phyloP scores from a whole-genome alignment of 306 rosid species.

The Albizia julibrissin region DNA sequence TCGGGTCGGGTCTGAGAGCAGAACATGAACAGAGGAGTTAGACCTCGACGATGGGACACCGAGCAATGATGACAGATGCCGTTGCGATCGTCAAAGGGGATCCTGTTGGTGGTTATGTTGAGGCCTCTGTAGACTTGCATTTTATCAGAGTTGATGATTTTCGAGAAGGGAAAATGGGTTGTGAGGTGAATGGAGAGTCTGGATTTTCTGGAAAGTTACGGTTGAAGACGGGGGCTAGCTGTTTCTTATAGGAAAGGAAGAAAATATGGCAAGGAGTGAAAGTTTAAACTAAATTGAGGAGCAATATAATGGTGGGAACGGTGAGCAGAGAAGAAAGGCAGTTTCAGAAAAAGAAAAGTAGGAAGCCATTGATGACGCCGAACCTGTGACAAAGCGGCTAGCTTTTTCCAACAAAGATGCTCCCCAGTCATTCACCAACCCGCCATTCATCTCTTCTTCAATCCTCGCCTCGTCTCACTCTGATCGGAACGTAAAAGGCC shows the following conservation, averaged over 20 bases:
- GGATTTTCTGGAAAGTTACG: constrained; percentile 55
- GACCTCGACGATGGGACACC: constrained; percentile 92
- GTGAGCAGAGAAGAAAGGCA: constrained; percentile 34
- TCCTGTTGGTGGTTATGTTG: constrained; percentile 88
- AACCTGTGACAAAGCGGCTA: too few relatives aligned
- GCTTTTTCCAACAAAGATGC: too few relatives aligned
- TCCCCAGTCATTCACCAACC: too few relatives aligned
- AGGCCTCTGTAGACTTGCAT: constrained; percentile 81
- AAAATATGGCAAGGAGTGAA: not conserved
- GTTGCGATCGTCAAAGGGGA: constrained; percentile 52
- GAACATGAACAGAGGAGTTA: constrained; percentile 79
- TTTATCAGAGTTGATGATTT: constrained; percentile 83
- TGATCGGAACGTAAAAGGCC: too few relatives aligned
- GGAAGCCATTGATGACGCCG: too few relatives aligned
- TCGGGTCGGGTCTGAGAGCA: constrained; percentile 45
- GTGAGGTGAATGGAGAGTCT: constrained; percentile 84
- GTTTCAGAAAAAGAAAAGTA: constrained; percentile 23
- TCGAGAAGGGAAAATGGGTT: constrained; percentile 54
- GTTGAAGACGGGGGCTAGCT: constrained; percentile 29
- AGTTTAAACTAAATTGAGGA: not conserved
- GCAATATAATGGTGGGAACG: constrained; percentile 8
- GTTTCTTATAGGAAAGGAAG: not conserved
- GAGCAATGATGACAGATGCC: constrained; percentile 71
- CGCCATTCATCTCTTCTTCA: too few relatives aligned
- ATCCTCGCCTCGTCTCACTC: too few relatives aligned